Evolutionary conservation across 495 filamentous ascomycete genomes (phyloP).

Genomic region (Margaritispora aquatica): DNA sequence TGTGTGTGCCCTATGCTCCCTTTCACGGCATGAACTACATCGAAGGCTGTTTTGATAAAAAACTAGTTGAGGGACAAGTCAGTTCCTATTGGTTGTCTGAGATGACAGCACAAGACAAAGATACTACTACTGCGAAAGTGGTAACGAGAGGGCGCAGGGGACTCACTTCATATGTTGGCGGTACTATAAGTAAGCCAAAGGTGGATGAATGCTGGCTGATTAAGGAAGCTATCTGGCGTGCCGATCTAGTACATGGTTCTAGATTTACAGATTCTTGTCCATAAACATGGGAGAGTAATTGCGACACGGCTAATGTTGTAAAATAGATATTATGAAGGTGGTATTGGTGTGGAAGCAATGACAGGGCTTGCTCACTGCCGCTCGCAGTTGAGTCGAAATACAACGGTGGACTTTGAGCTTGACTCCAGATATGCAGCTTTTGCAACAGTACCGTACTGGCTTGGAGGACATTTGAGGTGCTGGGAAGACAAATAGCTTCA

Average conservation of each 20-base stretch:
- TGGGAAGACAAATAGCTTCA: constrained; percentile 11
- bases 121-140: no score
- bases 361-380: constrained; percentile 37
- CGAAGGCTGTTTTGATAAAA: constrained; percentile 28
- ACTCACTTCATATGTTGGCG: constrained; percentile 39
- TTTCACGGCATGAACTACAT: constrained; percentile 19
- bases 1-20: constrained; percentile 19
- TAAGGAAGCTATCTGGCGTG: constrained; percentile 36
- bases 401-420: constrained; percentile 35
- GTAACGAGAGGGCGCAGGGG: no score
- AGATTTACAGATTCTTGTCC: constrained; percentile 31
- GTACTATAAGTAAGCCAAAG: constrained; percentile 40
- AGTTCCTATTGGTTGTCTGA: no score
- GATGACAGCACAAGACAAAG: no score
- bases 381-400: constrained; percentile 34
- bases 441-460: constrained; percentile 13
- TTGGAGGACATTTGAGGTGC: constrained; percentile 9
- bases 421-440: constrained; percentile 19
- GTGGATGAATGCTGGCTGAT: constrained; percentile 41
- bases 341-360: constrained; percentile 43
- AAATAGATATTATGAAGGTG: constrained; percentile 41
- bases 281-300: constrained; percentile 33
- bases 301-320: constrained; percentile 39
- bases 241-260: constrained; percentile 39
- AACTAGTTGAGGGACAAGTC: no score